Evolutionary conservation across 106 monocot genomes (phyloP).

Genomic region (Acanthochlamys bracteata): DNA sequence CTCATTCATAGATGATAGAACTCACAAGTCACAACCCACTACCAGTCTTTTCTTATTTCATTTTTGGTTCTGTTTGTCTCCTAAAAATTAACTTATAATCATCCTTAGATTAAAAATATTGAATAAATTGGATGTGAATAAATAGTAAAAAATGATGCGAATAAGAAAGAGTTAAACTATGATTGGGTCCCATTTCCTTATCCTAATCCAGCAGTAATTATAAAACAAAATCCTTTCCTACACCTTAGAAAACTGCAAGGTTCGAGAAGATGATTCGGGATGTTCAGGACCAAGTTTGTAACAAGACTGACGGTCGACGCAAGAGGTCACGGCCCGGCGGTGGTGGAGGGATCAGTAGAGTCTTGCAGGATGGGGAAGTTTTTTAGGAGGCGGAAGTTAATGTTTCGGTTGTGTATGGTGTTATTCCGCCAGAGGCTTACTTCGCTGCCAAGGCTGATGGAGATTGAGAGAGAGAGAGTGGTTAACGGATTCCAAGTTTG

Average conservation of each 20-base stretch:
- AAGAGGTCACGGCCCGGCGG: conserved; percentile 87
- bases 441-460: conserved; percentile 69
- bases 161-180: too few relatives aligned
- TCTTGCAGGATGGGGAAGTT: conserved; percentile 81
- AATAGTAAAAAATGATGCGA: too few relatives aligned
- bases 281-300: conserved; percentile 87
- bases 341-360: conserved; percentile 91
- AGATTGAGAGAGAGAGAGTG: background rate
- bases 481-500: too few relatives aligned
- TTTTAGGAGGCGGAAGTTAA: conserved; percentile 99
- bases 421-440: conserved; percentile 97
- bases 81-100: too few relatives aligned
- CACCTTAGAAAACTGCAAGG: conserved; percentile 16
- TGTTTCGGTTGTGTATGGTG: conserved; percentile 95
- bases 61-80: too few relatives aligned
- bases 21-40: too few relatives aligned
- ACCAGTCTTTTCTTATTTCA: too few relatives aligned
- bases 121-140: too few relatives aligned
- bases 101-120: too few relatives aligned
- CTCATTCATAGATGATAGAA: too few relatives aligned
- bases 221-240: background rate
- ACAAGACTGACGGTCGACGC: conserved; percentile 70
- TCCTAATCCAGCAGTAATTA: background rate
- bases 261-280: conserved; percentile 91
- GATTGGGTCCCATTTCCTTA: background rate